Evolutionary conservation across 23 red algal genomes (phyloP).

Genomic region (Gracilaria domingensis): DNA sequence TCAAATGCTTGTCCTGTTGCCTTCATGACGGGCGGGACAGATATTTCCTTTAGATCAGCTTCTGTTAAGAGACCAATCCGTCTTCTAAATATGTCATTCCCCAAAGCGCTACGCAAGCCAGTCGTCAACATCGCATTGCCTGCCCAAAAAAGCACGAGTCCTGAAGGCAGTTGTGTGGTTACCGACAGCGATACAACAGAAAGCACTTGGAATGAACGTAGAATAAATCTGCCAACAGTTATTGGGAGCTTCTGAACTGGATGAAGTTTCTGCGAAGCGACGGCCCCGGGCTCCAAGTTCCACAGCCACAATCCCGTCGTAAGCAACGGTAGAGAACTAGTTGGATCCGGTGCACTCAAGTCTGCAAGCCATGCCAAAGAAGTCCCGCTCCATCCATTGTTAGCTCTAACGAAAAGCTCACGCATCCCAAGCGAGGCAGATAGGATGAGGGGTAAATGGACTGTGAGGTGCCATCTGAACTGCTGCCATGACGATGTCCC

Average conservation of each 20-base stretch:
- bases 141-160: slow-evolving; percentile 65
- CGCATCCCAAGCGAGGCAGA: slow-evolving; percentile 55
- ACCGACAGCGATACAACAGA: slow-evolving; percentile 52
- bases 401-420: neutral
- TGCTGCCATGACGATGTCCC: slow-evolving; percentile 57
- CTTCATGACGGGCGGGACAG: slow-evolving; percentile 41
- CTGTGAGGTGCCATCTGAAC: slow-evolving; percentile 39
- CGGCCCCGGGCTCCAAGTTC: slow-evolving; percentile 50
- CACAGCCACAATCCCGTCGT: slow-evolving; percentile 57
- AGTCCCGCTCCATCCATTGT: slow-evolving; percentile 38
- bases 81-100: slow-evolving; percentile 13
- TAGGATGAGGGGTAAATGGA: slow-evolving; percentile 54
- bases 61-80: slow-evolving; percentile 45
- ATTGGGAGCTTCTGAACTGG: slow-evolving; percentile 1
- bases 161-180: slow-evolving; percentile 48
- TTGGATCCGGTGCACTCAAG: slow-evolving; percentile 56
- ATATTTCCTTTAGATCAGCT: slow-evolving; percentile 17
- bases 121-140: slow-evolving; percentile 39
- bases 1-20: slow-evolving; percentile 37
- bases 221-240: slow-evolving; percentile 6
- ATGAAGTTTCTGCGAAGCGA: neutral
- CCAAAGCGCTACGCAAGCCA: slow-evolving; percentile 6
- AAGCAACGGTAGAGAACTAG: slow-evolving; percentile 20
- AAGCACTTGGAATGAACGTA: slow-evolving; percentile 47
- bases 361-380: slow-evolving; percentile 22